Evolutionary conservation across 73 alveolate genomes (phyloP), one percentile per base, ranked within the genome.

Genomic region (Symbiodinium pilosum): DNA sequence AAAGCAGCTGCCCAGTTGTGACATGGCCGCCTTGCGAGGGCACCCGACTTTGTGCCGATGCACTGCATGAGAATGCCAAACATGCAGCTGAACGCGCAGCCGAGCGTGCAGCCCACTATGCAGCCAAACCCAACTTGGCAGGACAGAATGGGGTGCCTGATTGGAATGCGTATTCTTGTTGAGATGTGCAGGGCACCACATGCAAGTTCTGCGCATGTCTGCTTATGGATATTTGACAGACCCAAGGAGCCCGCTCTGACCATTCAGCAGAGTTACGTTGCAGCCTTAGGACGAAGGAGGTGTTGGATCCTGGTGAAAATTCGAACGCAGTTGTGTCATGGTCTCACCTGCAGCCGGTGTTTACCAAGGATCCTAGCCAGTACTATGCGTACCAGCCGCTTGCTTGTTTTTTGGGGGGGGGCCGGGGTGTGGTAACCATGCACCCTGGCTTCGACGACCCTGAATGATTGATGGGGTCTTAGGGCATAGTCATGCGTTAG

Each of bases 21-120:
- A 47, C 59, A 47, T 47, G 59, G 59, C 6, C 6, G 59, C 59
- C 59, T 47, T 14, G 59, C 21, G 86, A 88, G 95, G 95, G 95
- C 95, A 59, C 95, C 95, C 3, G 95, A 88, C 95, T 88, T 88
- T 43, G 95, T 88, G 73, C 95, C 95, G 32, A 88, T 88, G 95
- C 95, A 88, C 87, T 86, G 93, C 83, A 52, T 86, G 93, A 77
- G 93, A 77, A 86, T 86, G 93, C 34, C 93, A 47, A 86, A 77
- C 54, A 54, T 86, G 54, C 95, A 83, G 71, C 86, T 21, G 28
- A 41, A 6, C 34, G 43, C 32, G 64, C 30, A 24, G 81, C 81
- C 81, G 41, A 64, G 30, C 38, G 81, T 64, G 81, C 81, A 64
- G 81, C 81, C 81, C 38, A 64, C 24, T n/a, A 8, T 64, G 3